A percentile compares a stretch with the other conserved stretches of the same genome.
Evolutionary conservation across 331 rosid genomes (phyloP).

Genomic region (Telfairia occidentalis): DNA sequence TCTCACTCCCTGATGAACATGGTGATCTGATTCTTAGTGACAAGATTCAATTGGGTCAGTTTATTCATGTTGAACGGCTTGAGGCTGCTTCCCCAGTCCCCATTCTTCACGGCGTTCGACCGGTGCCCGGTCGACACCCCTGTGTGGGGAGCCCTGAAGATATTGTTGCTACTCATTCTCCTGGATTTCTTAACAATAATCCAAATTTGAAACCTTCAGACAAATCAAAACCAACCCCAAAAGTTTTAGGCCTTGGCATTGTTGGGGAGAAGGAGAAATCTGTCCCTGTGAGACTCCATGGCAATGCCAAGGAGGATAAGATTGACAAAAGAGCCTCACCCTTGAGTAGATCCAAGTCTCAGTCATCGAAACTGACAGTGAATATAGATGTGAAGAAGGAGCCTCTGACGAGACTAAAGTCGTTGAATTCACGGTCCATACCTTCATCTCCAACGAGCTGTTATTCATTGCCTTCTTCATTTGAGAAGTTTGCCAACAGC

Average conservation of each 20-base stretch:
- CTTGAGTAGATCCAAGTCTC: conserved; percentile 33
- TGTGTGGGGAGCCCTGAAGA: conserved; percentile 90
- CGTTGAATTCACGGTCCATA: conserved; percentile 40
- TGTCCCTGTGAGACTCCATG: conserved; percentile 17
- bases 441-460: conserved; percentile 75
- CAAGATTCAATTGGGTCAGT: conserved; percentile 89
- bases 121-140: conserved; percentile 80
- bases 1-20: conserved; percentile 79
- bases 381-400: conserved; percentile 56
- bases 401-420: conserved; percentile 33
- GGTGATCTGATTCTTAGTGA: conserved; percentile 87
- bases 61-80: conserved; percentile 70
- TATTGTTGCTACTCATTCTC: conserved; percentile 66
- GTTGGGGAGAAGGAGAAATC: conserved; percentile 31
- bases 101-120: conserved; percentile 65
- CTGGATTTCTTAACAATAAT: conserved; percentile 40
- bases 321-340: conserved; percentile 35
- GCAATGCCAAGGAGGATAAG: conserved; percentile 42
- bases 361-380: conserved; percentile 21
- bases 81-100: conserved; percentile 79
- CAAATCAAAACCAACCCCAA: conserved; percentile 33
- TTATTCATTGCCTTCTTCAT: conserved; percentile 61
- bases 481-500: conserved; percentile 73
- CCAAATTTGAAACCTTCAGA: conserved; percentile 26
- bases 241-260: conserved; percentile 17